phyloP scores from a whole-genome alignment of 441 rosid species.

The Manihot esculenta region DNA sequence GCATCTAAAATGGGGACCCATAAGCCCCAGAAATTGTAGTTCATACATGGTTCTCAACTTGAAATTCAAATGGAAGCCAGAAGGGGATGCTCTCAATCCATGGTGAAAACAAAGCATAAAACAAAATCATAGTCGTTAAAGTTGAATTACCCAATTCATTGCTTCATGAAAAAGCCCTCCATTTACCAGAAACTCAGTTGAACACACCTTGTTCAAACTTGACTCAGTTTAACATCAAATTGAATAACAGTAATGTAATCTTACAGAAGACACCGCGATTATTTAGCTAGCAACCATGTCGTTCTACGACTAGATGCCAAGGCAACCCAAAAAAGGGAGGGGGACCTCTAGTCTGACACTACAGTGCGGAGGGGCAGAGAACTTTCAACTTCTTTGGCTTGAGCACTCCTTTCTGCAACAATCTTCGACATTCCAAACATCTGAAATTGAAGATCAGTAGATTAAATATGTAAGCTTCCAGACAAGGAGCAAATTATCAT shows the following conservation, averaged over 20 bases:
- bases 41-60: too few species aligned
- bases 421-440: constrained; percentile 34
- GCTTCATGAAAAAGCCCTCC: too few species aligned
- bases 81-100: too few species aligned
- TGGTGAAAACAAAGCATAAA: too few species aligned
- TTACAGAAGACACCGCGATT: neutral
- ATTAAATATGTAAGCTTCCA: neutral
- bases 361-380: constrained; percentile 55
- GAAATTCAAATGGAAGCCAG: too few species aligned
- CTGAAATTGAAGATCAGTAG: constrained; percentile 16
- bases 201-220: neutral
- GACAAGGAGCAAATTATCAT: neutral
- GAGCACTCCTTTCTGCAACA: constrained; percentile 33
- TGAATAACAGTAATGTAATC: neutral
- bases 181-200: neutral
- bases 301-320: neutral
- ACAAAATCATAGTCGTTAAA: too few species aligned
- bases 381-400: constrained; percentile 60
- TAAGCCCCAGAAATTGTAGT: too few species aligned
- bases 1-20: too few species aligned
- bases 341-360: constrained; percentile 39
- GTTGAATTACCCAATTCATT: too few species aligned
- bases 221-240: neutral
- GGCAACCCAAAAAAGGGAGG: neutral
- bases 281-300: neutral